Evolutionary conservation across 768 basidiomycete species (phyloP).

Genomic region (Pulveroboletus sp.): DNA sequence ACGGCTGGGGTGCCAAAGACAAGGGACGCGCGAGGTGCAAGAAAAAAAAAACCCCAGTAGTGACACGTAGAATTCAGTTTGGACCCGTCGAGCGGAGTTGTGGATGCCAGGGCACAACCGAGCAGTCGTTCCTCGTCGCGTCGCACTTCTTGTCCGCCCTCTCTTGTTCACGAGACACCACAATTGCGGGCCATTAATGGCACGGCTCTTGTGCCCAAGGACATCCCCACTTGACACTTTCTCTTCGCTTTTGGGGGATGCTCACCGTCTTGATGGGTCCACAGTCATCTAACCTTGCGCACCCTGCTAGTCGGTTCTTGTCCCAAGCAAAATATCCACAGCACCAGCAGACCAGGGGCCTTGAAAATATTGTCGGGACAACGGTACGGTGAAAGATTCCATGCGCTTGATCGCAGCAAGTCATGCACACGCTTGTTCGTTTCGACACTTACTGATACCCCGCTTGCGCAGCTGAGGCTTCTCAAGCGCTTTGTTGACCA

Average conservation of each 20-base stretch:
- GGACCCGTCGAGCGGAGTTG: slow-evolving; percentile 15
- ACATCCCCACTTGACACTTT: neutral
- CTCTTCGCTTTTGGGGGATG: neutral
- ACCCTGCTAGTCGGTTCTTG: neutral
- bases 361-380: slow-evolving; percentile 9
- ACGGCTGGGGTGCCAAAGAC: neutral
- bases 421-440: slow-evolving; percentile 17
- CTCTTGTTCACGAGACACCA: neutral
- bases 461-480: slow-evolving; percentile 15
- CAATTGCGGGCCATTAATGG: neutral
- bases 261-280: slow-evolving; percentile 12
- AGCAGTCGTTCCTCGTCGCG: neutral
- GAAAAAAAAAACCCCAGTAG: neutral
- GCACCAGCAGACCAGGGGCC: slow-evolving; percentile 1
- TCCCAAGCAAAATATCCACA: slow-evolving; percentile 1
- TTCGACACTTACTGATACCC: slow-evolving; percentile 21
- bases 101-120: slow-evolving; percentile 4
- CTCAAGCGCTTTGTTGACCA: slow-evolving; percentile 13
- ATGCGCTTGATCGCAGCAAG: slow-evolving; percentile 19
- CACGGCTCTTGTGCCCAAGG: slow-evolving; percentile 8
- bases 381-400: slow-evolving; percentile 27
- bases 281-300: neutral
- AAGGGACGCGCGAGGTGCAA: neutral
- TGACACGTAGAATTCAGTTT: slow-evolving; percentile 14
- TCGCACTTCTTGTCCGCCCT: neutral